phyloP scores from a whole-genome alignment of 371 early-diverging fungal genomes.

The Rhizopus sp. region DNA sequence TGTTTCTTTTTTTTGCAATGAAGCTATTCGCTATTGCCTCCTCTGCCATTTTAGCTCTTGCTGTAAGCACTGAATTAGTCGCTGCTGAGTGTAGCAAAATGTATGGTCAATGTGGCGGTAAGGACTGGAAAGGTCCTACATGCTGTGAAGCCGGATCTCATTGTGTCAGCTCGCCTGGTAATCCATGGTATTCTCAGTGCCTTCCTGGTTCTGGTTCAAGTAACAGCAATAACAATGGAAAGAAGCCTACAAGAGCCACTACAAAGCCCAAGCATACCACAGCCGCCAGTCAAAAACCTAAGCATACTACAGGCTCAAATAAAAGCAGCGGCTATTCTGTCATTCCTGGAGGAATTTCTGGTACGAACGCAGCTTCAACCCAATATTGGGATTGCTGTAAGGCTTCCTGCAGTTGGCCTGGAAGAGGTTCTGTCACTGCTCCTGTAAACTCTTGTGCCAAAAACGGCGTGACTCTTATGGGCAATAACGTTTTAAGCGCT shows the following conservation, averaged over 20 bases:
- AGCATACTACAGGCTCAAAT: constrained; percentile 16
- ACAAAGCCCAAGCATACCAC: constrained; percentile 9
- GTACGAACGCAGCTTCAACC: constrained; percentile 35
- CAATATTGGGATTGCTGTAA: constrained; percentile 59
- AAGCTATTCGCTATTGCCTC: background rate
- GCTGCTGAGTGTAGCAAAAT: constrained; percentile 15
- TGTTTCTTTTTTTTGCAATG: background rate
- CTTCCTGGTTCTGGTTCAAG: constrained; percentile 11
- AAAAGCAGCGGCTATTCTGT: constrained; percentile 10
- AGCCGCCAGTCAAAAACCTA: constrained; percentile 18
- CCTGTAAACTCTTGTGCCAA: constrained; percentile 39
- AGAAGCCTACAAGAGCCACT: constrained; percentile 6
- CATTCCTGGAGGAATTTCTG: constrained; percentile 31
- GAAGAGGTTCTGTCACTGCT: constrained; percentile 32
- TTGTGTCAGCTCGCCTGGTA: constrained; percentile 26
- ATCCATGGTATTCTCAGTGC: constrained; percentile 40
- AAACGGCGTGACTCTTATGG: constrained; percentile 34
- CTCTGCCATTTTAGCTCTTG: constrained; percentile 1
- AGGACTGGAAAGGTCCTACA: constrained; percentile 32
- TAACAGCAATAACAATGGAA: constrained; percentile 5
- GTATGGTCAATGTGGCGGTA: constrained; percentile 37
- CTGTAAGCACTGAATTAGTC: constrained; percentile 4
- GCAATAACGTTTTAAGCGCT: constrained; percentile 29
- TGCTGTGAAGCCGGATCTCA: constrained; percentile 40
- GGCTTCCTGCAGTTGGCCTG: constrained; percentile 45